Base-by-base conservation (phyloP, 495 filamentous ascomycete species). In the Tuber borchii region DNA sequence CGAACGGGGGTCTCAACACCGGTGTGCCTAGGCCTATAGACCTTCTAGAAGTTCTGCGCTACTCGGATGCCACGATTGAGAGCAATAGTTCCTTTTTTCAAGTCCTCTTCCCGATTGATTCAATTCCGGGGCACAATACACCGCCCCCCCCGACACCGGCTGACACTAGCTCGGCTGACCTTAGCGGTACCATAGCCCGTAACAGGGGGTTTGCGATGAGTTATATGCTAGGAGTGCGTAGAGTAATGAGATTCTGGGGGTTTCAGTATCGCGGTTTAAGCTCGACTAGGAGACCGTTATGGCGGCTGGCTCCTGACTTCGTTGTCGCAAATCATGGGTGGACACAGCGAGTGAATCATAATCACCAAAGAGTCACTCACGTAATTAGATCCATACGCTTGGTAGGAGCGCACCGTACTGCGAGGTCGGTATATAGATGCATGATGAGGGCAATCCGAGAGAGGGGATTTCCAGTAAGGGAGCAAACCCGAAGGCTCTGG, bases 161-260 rank as follows among this genome's bases (percentile, higher is more conserved):
- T 10, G 26, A 26, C 14, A n/a, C n/a, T n/a, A n/a, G n/a, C n/a
- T n/a, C 56, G 19, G 26, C 4, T 10, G 26, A 26, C 14, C 19
- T 65, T 34, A 6, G 10, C 10, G 0, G 14, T 0, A 26, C 14
- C 12, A 17, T 65, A 3, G 4, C 2, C 0, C 0, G 1, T 2
- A 2, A 1, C 26, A 26, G 0, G 7, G 5, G 4, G 9, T 8
- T 65, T 31, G 0, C 4, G 14, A 14, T 0, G 16, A 34, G 26
- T 65, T 65, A 5, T 14, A 17, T 65, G 12, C 26, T 65, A 7
- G 26, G 26, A 7, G 4, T 65, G 56, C 26, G 31, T 65, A 65
- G 56, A 34, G 14, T 34, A 16, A 65, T 65, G 56, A 14, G 2
- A 19, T 65, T 65, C 56, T 65, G 56, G 56, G 56, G 56, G 0